A percentile compares a stretch with the other conserved stretches of the same genome.
Evolutionary conservation across 768 basidiomycete species (phyloP).

Genomic region (Suillus cothurnatus): DNA sequence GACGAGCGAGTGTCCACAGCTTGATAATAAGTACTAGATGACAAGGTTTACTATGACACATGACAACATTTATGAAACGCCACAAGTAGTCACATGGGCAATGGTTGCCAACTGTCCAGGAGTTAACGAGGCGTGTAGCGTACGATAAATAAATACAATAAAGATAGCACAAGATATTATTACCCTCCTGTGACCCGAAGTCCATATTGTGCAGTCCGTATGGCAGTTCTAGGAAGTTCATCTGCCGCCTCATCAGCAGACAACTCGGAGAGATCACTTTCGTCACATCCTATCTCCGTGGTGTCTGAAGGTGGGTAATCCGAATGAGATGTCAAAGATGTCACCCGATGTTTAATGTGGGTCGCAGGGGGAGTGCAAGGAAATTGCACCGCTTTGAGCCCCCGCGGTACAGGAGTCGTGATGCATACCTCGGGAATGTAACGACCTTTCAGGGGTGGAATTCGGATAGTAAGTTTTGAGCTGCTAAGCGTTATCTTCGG

Average conservation of each 20-base stretch:
- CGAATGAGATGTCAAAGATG: constrained; percentile 12
- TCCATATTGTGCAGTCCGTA: constrained; percentile 20
- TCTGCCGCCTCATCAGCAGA: constrained; percentile 21
- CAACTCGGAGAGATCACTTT: constrained; percentile 31
- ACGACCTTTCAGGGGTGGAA: constrained; percentile 2
- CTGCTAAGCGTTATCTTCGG: background rate
- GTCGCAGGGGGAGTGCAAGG: constrained; percentile 25
- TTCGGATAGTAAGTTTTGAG: background rate
- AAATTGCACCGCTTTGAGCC: constrained; percentile 16
- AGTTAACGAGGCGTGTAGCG: constrained; percentile 14
- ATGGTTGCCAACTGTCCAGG: background rate
- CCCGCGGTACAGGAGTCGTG: constrained; percentile 12
- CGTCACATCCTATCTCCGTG: constrained; percentile 14
- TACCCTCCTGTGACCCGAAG: constrained; percentile 12
- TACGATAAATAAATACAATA: constrained; percentile 35
- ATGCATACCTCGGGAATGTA: constrained; percentile 18
- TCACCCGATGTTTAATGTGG: constrained; percentile 23
- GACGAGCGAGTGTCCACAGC: background rate
- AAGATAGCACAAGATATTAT: constrained; percentile 28
- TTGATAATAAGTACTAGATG: background rate
- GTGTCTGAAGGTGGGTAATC: constrained; percentile 28
- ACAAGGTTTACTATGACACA: background rate
- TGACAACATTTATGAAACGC: background rate
- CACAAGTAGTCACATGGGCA: background rate
- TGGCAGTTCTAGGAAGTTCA: constrained; percentile 26